Evolutionary conservation across 768 basidiomycete species (phyloP), one percentile per base, ranked within the genome.

Genomic region (Suillus ampliporus): DNA sequence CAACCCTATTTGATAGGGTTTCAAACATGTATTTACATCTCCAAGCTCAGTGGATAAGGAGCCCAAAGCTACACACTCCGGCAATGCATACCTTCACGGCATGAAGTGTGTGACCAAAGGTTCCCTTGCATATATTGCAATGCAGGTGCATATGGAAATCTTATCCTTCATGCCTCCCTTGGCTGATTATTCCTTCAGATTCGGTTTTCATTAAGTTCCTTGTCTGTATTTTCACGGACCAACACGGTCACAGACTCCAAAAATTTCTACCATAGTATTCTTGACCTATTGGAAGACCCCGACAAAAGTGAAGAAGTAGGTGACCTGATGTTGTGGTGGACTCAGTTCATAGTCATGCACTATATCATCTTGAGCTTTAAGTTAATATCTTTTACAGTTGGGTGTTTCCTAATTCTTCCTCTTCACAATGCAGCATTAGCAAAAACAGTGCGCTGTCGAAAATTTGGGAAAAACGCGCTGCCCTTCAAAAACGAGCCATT

Each of bases 41-140:
- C 72, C 74, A 1, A 74, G 73, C 52, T 73, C 72, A 3, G 72
- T 74, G 5, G 64, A 74, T 43, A 68, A 69, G 44, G 71, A 70
- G 48, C 52, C 61, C n/a, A 72, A 67, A 53, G 72, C 72, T 4
- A 72, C 72, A 1, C 35, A 69, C 37, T 72, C 67, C 7, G 65
- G 71, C 3, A 72, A 72, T 50, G 62, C 64, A 1, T 26, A 58
- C 14, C 67, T 68, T 19, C 69, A 70, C n/a, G 60, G 67, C 0
- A 68, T 68, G 67, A 60, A 41, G 9, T 35, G 17, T 14, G 63
- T 68, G 7, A 69, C 65, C 7, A 58, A 44, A 26, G 68, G 63
- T 2, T 72, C 67, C 4, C 38, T 72, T 44, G 65, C 67, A 1
- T 72, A 71, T 58, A 53, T 71, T 38, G 71, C 71, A 10, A 69